phyloP scores from a whole-genome alignment of 2,329 filamentous ascomycete genomes.

The Daldinia eschscholtzii region DNA sequence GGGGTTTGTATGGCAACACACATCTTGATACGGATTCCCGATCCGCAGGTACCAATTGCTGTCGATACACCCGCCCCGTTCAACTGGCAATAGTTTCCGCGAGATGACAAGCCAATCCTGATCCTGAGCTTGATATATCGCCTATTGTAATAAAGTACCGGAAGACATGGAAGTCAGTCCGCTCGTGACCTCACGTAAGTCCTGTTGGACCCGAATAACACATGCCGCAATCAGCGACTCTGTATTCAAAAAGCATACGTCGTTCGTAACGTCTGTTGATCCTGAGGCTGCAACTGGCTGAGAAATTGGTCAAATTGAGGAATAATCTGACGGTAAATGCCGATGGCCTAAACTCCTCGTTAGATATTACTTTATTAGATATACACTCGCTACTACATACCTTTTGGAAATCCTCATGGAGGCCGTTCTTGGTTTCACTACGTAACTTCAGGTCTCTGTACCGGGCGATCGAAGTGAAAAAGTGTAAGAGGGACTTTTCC shows the following conservation, averaged over 20 bases:
- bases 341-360: constrained; percentile 59
- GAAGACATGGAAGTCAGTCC: constrained; percentile 11
- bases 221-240: background rate
- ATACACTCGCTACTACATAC: constrained; percentile 61
- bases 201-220: constrained; percentile 8
- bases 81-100: constrained; percentile 17
- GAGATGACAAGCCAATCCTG: constrained; percentile 20
- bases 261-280: constrained; percentile 63
- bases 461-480: constrained; percentile 85
- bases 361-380: constrained; percentile 25
- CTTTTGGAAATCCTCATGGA: constrained; percentile 80
- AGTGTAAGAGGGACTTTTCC: constrained; percentile 84
- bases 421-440: constrained; percentile 72
- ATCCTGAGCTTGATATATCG: constrained; percentile 15
- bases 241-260: constrained; percentile 60
- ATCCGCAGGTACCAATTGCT: constrained; percentile 16
- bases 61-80: constrained; percentile 19
- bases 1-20: constrained; percentile 27
- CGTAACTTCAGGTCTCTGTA: constrained; percentile 75
- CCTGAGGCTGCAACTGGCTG: constrained; percentile 61
- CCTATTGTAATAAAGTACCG: constrained; percentile 4
- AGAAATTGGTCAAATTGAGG: constrained; percentile 70
- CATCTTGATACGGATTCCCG: constrained; percentile 22
- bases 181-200: constrained; percentile 13
- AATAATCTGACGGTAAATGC: constrained; percentile 70